phyloP scores from a whole-genome alignment of 768 basidiomycete species.

The Pisolithus albus region DNA sequence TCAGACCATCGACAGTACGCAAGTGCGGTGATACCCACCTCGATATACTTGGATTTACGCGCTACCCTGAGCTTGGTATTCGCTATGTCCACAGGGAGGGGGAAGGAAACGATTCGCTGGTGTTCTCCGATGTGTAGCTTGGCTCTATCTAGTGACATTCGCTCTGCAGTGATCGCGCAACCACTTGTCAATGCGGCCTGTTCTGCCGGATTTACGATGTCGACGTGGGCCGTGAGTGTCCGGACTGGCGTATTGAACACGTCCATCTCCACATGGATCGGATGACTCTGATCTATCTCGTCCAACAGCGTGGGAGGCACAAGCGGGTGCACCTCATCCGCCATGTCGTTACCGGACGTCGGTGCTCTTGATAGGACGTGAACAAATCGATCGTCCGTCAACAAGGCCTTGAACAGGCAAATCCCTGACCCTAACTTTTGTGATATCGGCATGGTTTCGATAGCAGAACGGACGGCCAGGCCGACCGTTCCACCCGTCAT shows the following conservation, averaged over 20 bases:
- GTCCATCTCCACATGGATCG: slow-evolving; percentile 13
- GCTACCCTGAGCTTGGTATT: slow-evolving; percentile 40
- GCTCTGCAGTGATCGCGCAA: slow-evolving; percentile 13
- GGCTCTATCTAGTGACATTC: not conserved
- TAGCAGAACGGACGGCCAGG: slow-evolving; percentile 15
- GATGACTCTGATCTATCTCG: slow-evolving; percentile 13
- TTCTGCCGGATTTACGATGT: slow-evolving; percentile 18
- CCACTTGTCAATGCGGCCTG: slow-evolving; percentile 13
- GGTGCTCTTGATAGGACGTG: slow-evolving; percentile 22
- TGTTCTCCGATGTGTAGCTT: slow-evolving; percentile 12
- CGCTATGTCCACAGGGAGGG: slow-evolving; percentile 37
- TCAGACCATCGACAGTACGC: not conserved
- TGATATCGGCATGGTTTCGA: not conserved
- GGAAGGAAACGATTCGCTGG: slow-evolving; percentile 29
- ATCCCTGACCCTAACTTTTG: not conserved
- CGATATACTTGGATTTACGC: slow-evolving; percentile 47
- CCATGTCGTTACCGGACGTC: not conserved
- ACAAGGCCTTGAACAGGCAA: slow-evolving; percentile 14
- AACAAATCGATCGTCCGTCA: slow-evolving; percentile 14
- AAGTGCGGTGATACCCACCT: slow-evolving; percentile 10
- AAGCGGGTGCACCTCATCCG: slow-evolving; percentile 4
- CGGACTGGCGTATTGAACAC: slow-evolving; percentile 8
- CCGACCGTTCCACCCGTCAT: slow-evolving; percentile 10
- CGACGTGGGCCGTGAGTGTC: slow-evolving; percentile 15
- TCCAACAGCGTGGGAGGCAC: not conserved